A percentile compares a stretch with the other conserved stretches of the same genome.
These are phyloP conservation scores for Podospora appendiculata DNA, from an alignment of 495 filamentous ascomycete genomes.

Conservation along the genomic window DNA sequence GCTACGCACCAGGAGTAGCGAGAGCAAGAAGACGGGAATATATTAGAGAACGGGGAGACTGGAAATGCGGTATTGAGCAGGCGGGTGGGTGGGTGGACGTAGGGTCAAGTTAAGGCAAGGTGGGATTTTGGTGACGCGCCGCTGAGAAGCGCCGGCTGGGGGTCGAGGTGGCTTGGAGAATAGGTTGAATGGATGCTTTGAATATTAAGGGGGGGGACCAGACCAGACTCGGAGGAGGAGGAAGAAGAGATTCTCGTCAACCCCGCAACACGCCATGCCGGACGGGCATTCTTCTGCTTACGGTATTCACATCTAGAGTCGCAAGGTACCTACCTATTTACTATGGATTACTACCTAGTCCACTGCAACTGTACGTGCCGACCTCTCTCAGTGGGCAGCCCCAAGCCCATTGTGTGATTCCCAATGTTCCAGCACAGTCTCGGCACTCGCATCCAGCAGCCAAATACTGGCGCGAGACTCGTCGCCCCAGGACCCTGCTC, in stretches of 20 bases:
- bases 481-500: no score
- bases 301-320: neutral
- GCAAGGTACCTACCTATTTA: neutral
- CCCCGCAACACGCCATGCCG: neutral
- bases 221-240: neutral
- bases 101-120: no score
- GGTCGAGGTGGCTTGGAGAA: no score
- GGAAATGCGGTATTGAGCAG: no score
- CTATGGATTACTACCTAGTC: neutral
- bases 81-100: no score
- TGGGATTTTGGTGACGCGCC: no score
- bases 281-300: neutral
- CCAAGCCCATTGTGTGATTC: neutral
- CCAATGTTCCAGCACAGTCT: neutral
- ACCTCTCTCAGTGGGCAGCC: neutral
- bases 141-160: no score
- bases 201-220: neutral
- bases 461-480: no score
- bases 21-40: neutral
- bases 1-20: neutral
- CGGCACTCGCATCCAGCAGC: conserved; percentile 3
- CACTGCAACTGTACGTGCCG: neutral
- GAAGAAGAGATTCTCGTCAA: neutral
- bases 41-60: neutral
- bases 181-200: neutral